phyloP scores from a whole-genome alignment of 139 green algal genomes.

The Nannochloris sp. region DNA sequence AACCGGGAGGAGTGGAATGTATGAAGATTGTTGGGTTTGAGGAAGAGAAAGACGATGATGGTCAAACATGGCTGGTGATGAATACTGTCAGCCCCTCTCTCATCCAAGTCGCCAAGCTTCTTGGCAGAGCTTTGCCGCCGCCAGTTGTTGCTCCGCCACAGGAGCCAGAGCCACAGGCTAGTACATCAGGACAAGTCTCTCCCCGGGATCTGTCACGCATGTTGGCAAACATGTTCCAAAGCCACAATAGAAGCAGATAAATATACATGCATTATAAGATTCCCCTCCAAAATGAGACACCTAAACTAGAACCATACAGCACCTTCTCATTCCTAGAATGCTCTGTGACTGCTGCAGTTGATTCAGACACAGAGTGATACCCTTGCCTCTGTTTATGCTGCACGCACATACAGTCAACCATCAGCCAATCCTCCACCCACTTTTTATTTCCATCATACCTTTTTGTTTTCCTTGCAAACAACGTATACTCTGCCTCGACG shows the following conservation, averaged over 20 bases:
- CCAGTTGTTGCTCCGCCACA: background rate
- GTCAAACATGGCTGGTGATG: background rate
- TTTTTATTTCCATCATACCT: conserved; percentile 15
- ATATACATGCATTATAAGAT: background rate
- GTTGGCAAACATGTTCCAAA: background rate
- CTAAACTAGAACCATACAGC: background rate
- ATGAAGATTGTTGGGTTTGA: conserved; percentile 25
- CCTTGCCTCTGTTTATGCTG: conserved; percentile 49
- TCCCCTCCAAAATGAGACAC: background rate
- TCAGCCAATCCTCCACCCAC: background rate
- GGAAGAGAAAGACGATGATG: conserved; percentile 11
- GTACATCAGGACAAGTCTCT: background rate
- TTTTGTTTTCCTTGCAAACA: conserved; percentile 45
- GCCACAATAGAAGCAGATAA: background rate
- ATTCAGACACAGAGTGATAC: conserved; percentile 19
- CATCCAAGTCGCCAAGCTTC: background rate
- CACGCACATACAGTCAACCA: background rate
- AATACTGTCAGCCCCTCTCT: background rate
- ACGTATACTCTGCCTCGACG: conserved; percentile 48
- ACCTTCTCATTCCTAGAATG: background rate
- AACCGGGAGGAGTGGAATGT: conserved; percentile 19
- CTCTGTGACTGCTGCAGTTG: background rate
- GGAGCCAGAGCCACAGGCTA: background rate
- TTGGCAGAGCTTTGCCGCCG: background rate
- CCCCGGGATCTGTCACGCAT: background rate